Evolutionary conservation across 1,139 yeast genomes (phyloP).

Genomic region (Yamadazyma friedrichii): DNA sequence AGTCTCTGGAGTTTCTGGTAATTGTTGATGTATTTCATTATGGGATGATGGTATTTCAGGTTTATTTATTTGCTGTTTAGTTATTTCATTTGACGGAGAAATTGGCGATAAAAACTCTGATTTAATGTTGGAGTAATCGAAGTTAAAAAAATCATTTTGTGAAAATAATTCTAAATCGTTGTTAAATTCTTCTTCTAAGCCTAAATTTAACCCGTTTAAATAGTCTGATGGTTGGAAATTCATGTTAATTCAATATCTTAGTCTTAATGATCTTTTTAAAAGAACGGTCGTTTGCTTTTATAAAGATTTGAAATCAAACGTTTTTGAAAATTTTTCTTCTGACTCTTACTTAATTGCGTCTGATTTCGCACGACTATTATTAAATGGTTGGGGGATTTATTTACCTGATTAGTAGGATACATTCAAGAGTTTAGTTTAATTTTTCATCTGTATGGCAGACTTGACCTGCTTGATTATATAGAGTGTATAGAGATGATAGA

Average conservation of each 20-base stretch:
- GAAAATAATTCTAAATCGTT: conserved; percentile 45
- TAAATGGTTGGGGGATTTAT: no score
- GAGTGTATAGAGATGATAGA: no score
- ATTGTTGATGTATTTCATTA: conserved; percentile 1
- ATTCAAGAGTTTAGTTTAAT: no score
- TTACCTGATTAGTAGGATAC: no score
- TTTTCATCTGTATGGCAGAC: no score
- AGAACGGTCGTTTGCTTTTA: no score
- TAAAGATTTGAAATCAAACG: not conserved
- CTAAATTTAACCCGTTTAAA: conserved; percentile 40
- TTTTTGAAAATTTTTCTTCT: conserved; percentile 3
- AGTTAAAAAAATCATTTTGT: conserved; percentile 47
- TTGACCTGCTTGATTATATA: no score
- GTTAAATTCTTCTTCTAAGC: conserved; percentile 20
- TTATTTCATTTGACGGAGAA: conserved; percentile 1
- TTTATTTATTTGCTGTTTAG: not conserved
- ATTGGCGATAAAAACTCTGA: conserved; percentile 4
- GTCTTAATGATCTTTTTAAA: not conserved
- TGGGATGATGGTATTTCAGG: not conserved
- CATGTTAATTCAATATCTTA: conserved; percentile 20
- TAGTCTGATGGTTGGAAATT: conserved; percentile 46
- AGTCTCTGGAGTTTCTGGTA: not conserved
- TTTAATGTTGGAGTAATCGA: conserved; percentile 30
- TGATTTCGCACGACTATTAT: no score
- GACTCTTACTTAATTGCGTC: no score